phyloP scores from a whole-genome alignment of 2,329 filamentous ascomycete species.

The Ascochyta lentis region DNA sequence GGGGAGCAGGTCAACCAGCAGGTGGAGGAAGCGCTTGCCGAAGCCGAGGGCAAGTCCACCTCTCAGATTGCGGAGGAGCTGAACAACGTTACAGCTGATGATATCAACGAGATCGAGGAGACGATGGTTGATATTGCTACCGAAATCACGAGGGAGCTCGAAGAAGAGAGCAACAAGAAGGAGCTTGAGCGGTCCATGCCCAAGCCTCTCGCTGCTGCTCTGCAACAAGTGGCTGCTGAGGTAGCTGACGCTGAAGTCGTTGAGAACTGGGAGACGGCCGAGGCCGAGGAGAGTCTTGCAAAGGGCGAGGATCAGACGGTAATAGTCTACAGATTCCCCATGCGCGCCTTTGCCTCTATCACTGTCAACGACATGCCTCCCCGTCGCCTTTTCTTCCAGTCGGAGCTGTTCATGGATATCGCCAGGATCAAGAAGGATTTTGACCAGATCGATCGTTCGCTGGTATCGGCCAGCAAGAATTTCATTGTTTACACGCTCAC shows the following conservation, averaged over 20 bases:
- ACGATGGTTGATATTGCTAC: constrained; percentile 59
- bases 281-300: constrained; percentile 70
- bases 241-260: constrained; percentile 65
- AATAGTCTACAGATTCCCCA: constrained; percentile 91
- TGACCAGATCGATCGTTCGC: constrained; percentile 92
- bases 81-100: constrained; percentile 45
- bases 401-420: constrained; percentile 87
- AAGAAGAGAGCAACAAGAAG: constrained; percentile 59
- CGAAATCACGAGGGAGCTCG: constrained; percentile 55
- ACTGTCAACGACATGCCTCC: constrained; percentile 66
- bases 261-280: constrained; percentile 92
- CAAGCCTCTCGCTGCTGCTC: constrained; percentile 60
- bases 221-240: constrained; percentile 65
- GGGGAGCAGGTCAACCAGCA: constrained; percentile 65
- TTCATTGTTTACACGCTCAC: constrained; percentile 96
- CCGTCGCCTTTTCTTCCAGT: constrained; percentile 69
- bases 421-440: constrained; percentile 96
- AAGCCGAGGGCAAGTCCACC: constrained; percentile 43
- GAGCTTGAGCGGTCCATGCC: constrained; percentile 62
- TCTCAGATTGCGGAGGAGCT: constrained; percentile 58
- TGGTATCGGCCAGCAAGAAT: constrained; percentile 85
- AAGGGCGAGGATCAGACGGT: constrained; percentile 74
- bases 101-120: constrained; percentile 62
- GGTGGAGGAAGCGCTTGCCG: constrained; percentile 70
- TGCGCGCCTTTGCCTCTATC: constrained; percentile 95